phyloP scores from a whole-genome alignment of 2,329 filamentous ascomycete species.

The Domatiomyces catenatus region DNA sequence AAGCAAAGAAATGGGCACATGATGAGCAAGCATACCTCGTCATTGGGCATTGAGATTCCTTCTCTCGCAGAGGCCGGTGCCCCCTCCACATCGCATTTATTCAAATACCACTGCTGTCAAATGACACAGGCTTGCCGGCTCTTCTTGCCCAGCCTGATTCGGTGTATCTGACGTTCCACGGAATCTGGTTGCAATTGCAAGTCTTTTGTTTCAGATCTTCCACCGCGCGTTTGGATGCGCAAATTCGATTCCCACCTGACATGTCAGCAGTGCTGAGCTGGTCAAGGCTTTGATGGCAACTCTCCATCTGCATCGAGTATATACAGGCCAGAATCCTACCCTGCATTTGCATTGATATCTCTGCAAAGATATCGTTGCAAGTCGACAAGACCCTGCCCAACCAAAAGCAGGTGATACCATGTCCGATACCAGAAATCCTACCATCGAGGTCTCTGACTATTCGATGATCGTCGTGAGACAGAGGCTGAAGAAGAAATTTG shows the following conservation, averaged over 20 bases:
- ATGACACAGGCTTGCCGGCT: not conserved
- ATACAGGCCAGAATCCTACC: not conserved
- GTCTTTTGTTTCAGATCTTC: not conserved
- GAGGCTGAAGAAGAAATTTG: not conserved
- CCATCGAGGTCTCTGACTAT: not conserved
- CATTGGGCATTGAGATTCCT: not conserved
- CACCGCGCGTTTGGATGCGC: not conserved
- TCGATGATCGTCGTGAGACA: not conserved
- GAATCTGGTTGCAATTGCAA: not conserved
- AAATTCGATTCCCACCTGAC: not conserved
- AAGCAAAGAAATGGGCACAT: not conserved
- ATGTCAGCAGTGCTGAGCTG: not conserved
- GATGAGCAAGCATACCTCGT: not conserved
- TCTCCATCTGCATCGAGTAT: not conserved
- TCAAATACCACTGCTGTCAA: not conserved
- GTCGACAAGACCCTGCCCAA: not conserved
- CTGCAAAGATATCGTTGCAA: not conserved
- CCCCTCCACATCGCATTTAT: not conserved
- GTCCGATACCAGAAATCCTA: not conserved
- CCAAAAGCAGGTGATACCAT: not conserved
- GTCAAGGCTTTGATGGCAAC: not conserved
- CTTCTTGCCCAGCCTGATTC: not conserved
- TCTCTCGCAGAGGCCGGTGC: not conserved
- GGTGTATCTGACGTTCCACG: not conserved
- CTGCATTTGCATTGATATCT: not conserved